These are phyloP conservation scores for Colletotrichum horii DNA, from an alignment of 2,329 filamentous ascomycete species.

Conservation along the genomic window DNA sequence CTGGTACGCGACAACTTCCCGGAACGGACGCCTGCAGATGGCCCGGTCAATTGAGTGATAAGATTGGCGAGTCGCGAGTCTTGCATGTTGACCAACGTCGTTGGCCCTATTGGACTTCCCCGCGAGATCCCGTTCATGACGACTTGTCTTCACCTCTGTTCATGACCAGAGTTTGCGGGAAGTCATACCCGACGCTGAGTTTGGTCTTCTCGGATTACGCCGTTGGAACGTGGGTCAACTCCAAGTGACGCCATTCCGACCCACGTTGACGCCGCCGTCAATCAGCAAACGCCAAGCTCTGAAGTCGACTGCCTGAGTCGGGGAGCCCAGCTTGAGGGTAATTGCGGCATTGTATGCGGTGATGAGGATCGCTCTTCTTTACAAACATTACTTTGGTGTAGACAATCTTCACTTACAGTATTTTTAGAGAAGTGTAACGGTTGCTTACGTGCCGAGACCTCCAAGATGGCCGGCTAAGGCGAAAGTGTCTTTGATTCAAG, in stretches of 20 bases:
- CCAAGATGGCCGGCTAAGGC: neutral
- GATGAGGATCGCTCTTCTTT: neutral
- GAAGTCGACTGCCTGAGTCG: neutral
- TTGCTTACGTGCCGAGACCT: neutral
- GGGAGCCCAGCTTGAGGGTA: neutral
- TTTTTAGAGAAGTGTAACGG: neutral
- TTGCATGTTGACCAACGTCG: neutral
- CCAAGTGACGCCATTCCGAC: neutral
- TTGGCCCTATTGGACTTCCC: neutral
- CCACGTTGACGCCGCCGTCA: neutral
- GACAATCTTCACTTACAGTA: neutral
- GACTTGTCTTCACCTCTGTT: neutral
- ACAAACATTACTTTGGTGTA: neutral
- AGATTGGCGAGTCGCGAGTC: neutral
- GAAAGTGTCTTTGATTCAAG: neutral
- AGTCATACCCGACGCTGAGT: neutral
- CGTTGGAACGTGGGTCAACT: neutral
- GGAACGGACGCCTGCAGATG: neutral
- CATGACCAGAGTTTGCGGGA: neutral
- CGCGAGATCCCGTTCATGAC: neutral
- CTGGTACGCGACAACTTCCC: neutral
- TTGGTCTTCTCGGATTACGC: neutral
- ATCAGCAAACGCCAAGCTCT: neutral
- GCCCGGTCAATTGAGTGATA: neutral
- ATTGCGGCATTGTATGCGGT: neutral